A percentile compares a stretch with the other conserved stretches of the same genome.
These are phyloP conservation scores for Rhodotorula sp. DNA, from an alignment of 1,284 basidiomycete genomes.

Conservation along the genomic window DNA sequence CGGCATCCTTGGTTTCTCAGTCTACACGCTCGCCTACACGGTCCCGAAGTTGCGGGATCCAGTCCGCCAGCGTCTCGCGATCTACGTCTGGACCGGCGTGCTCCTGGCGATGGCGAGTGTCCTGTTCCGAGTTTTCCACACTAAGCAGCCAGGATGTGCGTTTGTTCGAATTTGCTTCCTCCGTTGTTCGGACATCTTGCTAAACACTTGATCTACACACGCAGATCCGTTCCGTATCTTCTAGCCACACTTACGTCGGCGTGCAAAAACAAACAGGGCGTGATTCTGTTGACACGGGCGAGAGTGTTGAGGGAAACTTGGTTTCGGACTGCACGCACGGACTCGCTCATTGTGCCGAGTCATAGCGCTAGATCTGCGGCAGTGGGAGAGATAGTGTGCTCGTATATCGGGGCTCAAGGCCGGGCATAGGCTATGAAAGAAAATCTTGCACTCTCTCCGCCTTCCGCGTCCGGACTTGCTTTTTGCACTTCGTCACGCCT, in stretches of 20 bases:
- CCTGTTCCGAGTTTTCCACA: constrained; percentile 74
- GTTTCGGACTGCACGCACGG: too few species aligned
- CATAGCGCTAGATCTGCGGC: too few species aligned
- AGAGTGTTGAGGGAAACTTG: background rate
- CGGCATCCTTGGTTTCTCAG: constrained; percentile 72
- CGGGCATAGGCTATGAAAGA: too few species aligned
- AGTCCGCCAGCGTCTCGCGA: constrained; percentile 72
- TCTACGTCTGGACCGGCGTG: constrained; percentile 85
- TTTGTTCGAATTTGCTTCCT: background rate
- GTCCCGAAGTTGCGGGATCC: constrained; percentile 75
- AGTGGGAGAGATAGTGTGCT: too few species aligned
- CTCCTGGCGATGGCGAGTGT: constrained; percentile 82
- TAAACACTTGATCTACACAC: background rate
- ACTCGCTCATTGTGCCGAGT: too few species aligned
- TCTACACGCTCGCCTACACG: constrained; percentile 77
- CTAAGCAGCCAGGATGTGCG: constrained; percentile 74
- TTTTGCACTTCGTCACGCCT: too few species aligned
- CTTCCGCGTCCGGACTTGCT: too few species aligned
- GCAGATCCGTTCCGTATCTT: constrained; percentile 40
- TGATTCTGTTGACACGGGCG: background rate
- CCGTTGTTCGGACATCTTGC: background rate
- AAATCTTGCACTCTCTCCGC: too few species aligned
- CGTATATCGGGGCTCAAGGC: too few species aligned
- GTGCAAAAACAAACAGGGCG: background rate
- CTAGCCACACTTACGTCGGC: constrained; percentile 1